These are phyloP conservation scores for Peronospora belbahrii DNA, from an alignment of 352 stramenopile species.

Conservation along the genomic window DNA sequence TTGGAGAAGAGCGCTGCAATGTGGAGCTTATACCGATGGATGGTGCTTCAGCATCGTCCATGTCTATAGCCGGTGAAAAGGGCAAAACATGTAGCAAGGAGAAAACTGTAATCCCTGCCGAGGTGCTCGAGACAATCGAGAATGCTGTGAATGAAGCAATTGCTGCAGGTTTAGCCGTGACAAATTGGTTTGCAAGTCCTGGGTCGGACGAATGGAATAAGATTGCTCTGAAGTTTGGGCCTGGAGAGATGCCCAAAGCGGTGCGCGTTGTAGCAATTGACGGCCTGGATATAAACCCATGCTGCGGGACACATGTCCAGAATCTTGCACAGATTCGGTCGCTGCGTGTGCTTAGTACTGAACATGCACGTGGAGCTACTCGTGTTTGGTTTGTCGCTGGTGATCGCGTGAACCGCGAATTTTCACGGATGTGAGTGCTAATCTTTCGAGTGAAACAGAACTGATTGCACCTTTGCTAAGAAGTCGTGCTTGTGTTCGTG, in stretches of 20 bases:
- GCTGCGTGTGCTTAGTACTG: conserved; percentile 65
- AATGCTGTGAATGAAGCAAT: conserved; percentile 72
- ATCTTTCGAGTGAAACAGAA: neutral
- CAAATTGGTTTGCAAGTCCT: conserved; percentile 41
- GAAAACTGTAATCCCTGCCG: conserved; percentile 32
- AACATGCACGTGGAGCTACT: conserved; percentile 53
- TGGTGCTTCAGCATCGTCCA: neutral
- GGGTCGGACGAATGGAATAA: conserved; percentile 50
- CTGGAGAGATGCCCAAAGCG: conserved; percentile 44
- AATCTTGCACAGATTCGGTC: conserved; percentile 61
- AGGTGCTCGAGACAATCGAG: conserved; percentile 53
- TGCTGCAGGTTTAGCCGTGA: conserved; percentile 42
- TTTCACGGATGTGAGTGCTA: conserved; percentile 53
- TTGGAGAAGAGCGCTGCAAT: conserved; percentile 64
- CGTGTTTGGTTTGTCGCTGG: conserved; percentile 83
- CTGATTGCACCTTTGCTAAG: neutral
- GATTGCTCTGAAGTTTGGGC: conserved; percentile 53
- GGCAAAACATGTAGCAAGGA: conserved; percentile 29
- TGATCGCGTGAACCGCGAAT: conserved; percentile 69
- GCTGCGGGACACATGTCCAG: conserved; percentile 84
- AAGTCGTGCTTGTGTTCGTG: neutral
- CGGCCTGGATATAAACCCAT: conserved; percentile 78
- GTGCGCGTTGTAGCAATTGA: conserved; percentile 83
- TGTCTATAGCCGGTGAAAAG: neutral
- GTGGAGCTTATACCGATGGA: conserved; percentile 62